Evolutionary conservation across 1,284 basidiomycete genomes (phyloP).

Genomic region (Sanghuangporus baumii): DNA sequence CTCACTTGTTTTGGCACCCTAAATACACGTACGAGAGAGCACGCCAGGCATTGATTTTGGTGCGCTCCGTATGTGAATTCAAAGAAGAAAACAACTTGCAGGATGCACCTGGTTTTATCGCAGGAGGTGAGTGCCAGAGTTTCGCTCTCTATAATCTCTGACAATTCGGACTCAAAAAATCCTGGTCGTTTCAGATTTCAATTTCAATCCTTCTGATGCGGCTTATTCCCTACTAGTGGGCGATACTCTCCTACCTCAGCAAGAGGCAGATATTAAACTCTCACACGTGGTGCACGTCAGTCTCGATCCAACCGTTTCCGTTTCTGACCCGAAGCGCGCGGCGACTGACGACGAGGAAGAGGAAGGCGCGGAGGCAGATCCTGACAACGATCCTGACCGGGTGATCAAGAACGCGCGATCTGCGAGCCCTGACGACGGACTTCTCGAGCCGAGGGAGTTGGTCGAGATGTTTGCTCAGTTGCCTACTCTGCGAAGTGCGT

Average conservation of each 20-base stretch:
- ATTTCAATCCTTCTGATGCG: constrained; percentile 82
- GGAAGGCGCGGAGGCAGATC: constrained; percentile 29
- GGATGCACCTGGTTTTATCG: constrained; percentile 75
- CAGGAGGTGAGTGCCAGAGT: constrained; percentile 57
- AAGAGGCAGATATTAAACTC: constrained; percentile 46
- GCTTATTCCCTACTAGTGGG: constrained; percentile 80
- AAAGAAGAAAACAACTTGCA: constrained; percentile 40
- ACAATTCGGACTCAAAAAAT: background rate
- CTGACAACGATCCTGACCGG: constrained; percentile 59
- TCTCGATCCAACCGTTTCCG: constrained; percentile 56
- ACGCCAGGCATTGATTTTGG: constrained; percentile 66
- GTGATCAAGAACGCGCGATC: constrained; percentile 74
- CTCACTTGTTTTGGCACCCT: constrained; percentile 94
- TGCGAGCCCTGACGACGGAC: constrained; percentile 60
- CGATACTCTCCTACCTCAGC: constrained; percentile 46
- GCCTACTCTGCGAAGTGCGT: constrained; percentile 46
- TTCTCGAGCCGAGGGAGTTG: constrained; percentile 64
- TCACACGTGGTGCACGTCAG: constrained; percentile 83
- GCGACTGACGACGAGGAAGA: constrained; percentile 34
- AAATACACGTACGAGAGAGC: constrained; percentile 84
- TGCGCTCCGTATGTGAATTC: constrained; percentile 62
- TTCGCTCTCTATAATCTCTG: constrained; percentile 3
- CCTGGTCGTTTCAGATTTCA: constrained; percentile 67
- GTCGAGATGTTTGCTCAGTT: constrained; percentile 40
- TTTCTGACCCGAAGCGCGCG: constrained; percentile 24